Conservation (phyloP, 306 rosid species). For the Vicia sativa region DNA sequence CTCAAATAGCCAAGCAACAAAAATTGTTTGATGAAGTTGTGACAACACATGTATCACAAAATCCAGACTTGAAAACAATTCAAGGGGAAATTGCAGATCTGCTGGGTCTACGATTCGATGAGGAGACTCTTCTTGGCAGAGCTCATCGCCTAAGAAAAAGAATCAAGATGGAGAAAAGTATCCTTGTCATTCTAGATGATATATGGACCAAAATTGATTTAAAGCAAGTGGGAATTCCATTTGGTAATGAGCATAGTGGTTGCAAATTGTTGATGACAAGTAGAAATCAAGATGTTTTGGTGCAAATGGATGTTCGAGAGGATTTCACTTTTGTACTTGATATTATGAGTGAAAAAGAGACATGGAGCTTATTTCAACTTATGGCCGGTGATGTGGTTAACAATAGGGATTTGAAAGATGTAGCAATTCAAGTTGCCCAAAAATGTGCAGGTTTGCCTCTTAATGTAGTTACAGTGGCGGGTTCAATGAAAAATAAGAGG, state of each 20-base stretch:
- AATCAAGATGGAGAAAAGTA: neutral
- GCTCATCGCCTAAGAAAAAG: neutral
- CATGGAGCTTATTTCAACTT: neutral
- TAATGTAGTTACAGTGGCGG: neutral
- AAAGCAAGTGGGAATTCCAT: constrained; percentile 2
- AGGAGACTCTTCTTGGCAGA: neutral
- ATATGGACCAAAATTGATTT: neutral
- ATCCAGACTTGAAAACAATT: neutral
- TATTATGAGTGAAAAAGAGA: neutral
- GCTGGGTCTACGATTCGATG: neutral
- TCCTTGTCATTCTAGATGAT: constrained; percentile 16
- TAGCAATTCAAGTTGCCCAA: constrained; percentile 3
- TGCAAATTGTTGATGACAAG: neutral
- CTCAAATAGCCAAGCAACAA: neutral
- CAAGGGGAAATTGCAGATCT: constrained; percentile 1
- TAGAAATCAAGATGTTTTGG: neutral
- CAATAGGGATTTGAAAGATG: neutral
- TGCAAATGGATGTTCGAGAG: neutral
- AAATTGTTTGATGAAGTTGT: neutral
- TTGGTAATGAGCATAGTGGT: neutral
- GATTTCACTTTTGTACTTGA: constrained; percentile 5
- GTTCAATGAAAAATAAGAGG: neutral
- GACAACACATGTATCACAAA: neutral
- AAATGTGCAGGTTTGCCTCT: constrained; percentile 1
- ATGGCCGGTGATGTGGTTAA: neutral